Evolutionary conservation across 1,284 basidiomycete genomes (phyloP), one percentile per base, ranked within the genome.

Genomic region (Xerocomus amazonicus): DNA sequence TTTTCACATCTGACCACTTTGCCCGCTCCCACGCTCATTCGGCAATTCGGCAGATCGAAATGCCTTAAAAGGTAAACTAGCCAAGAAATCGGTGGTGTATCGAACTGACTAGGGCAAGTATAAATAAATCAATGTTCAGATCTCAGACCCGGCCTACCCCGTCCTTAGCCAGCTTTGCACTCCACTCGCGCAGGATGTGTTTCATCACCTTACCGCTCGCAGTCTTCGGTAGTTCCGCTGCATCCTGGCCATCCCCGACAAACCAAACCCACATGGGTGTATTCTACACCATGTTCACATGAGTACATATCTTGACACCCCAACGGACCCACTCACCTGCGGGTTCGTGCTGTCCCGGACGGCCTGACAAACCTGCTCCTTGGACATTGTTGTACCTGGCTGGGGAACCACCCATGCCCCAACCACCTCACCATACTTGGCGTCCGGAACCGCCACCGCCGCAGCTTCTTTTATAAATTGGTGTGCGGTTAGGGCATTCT

Each of bases 201-300:
- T 93, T 93, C 82, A 83, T 81, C 34, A 94, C 82, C 68, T 94
- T 94, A 38, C 91, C 91, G 57, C 90, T 92, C 16, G 86, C 88
- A 6, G 90, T 94, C 73, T 90, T 92, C 1, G 91, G 91, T 10
- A 92, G 66, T 55, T 89, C 84, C 19, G 69, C 65, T 8, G 73
- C 70, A 6, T 70, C 69, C 5, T 77, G 80, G 26, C 84, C 81
- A 59, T 89, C 82, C 16, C 81, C 83, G 1, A 88, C 58, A 55
- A 91, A 90, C 87, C 90, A 93, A 2, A 92, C 81, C 85, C 87
- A 92, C 5, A 75, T 72, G 0, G 90, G 90, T 1, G 85, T 80
- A 66, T 85, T 89, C 86, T 88, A 46, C 12, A 47, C 31, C 36
- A 50, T 16, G n/a, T 29, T 8, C 33, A 41, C 36, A 27, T 56